A percentile compares a stretch with the other conserved stretches of the same genome.
These are phyloP conservation scores for Escallonia rubra DNA, from an alignment of 129 eudicot genomes.

Conservation along the genomic window DNA sequence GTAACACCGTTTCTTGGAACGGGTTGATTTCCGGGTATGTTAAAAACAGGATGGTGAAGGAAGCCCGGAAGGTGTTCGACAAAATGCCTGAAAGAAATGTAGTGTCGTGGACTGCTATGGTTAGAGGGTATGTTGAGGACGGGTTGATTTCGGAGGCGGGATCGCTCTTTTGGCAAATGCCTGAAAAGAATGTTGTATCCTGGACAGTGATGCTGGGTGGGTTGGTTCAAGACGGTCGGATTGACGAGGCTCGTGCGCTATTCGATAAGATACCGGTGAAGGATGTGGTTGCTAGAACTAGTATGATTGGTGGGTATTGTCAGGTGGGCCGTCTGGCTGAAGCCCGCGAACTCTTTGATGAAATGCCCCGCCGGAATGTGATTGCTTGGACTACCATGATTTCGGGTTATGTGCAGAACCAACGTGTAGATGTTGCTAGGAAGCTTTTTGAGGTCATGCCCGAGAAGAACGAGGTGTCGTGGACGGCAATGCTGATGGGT, in stretches of 20 bases:
- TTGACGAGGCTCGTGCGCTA: slow-evolving; percentile 55
- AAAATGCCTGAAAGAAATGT: no score
- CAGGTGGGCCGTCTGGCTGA: slow-evolving; percentile 53
- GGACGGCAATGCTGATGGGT: slow-evolving; percentile 81
- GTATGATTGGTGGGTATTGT: slow-evolving; percentile 69
- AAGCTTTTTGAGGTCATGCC: slow-evolving; percentile 88
- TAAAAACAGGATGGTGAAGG: no score
- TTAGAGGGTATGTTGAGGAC: slow-evolving; percentile 63
- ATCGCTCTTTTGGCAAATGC: slow-evolving; percentile 63
- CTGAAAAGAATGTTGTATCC: slow-evolving; percentile 72
- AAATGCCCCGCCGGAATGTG: slow-evolving; percentile 53
- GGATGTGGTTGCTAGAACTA: slow-evolving; percentile 67
- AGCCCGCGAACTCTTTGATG: slow-evolving; percentile 64
- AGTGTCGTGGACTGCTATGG: slow-evolving; percentile 83
- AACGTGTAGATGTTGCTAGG: slow-evolving; percentile 58
- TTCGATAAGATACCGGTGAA: slow-evolving; percentile 55
- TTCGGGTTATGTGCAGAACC: slow-evolving; percentile 58
- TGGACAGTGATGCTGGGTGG: slow-evolving; percentile 92
- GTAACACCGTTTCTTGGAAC: no score
- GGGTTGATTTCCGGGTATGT: no score
- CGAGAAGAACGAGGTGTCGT: slow-evolving; percentile 66
- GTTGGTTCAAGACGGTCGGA: slow-evolving; percentile 42
- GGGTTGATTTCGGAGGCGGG: slow-evolving; percentile 68
- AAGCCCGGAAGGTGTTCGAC: no score
- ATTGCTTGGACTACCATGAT: slow-evolving; percentile 78